Evolutionary conservation across 2,329 filamentous ascomycete genomes (phyloP).

Genomic region (Rasamsonia emersonii): DNA sequence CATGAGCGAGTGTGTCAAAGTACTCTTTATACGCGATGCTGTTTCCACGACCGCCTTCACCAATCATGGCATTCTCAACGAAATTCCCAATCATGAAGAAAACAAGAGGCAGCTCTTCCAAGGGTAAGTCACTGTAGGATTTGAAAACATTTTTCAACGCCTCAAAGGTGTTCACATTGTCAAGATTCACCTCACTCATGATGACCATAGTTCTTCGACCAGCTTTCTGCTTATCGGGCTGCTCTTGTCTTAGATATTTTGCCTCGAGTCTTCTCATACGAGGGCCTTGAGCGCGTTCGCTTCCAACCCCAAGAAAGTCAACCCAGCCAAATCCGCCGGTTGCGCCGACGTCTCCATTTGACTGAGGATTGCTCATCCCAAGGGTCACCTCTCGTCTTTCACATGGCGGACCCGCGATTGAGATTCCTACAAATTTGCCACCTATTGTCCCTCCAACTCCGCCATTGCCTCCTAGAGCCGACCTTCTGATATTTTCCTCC

Average conservation of each 20-base stretch:
- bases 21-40: conserved; percentile 96
- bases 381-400: conserved; percentile 75
- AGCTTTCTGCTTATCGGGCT: conserved; percentile 20
- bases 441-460: conserved; percentile 86
- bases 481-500: conserved; percentile 61
- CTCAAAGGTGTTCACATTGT: conserved; percentile 70
- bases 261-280: conserved; percentile 77
- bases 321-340: conserved; percentile 92
- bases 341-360: conserved; percentile 34
- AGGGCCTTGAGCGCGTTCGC: conserved; percentile 70
- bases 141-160: conserved; percentile 72
- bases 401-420: conserved; percentile 82
- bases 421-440: conserved; percentile 85
- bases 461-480: conserved; percentile 63
- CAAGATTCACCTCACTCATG: conserved; percentile 77
- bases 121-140: conserved; percentile 59
- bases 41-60: conserved; percentile 62
- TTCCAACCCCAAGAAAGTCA: conserved; percentile 87
- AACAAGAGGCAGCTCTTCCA: conserved; percentile 60
- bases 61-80: conserved; percentile 48
- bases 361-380: conserved; percentile 51
- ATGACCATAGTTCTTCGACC: conserved; percentile 55
- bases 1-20: conserved; percentile 77
- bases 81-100: conserved; percentile 88
- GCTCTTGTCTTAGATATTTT: conserved; percentile 46